These are phyloP conservation scores for Scorias spongiosa DNA, from an alignment of 2,329 filamentous ascomycete genomes.

Conservation along the genomic window DNA sequence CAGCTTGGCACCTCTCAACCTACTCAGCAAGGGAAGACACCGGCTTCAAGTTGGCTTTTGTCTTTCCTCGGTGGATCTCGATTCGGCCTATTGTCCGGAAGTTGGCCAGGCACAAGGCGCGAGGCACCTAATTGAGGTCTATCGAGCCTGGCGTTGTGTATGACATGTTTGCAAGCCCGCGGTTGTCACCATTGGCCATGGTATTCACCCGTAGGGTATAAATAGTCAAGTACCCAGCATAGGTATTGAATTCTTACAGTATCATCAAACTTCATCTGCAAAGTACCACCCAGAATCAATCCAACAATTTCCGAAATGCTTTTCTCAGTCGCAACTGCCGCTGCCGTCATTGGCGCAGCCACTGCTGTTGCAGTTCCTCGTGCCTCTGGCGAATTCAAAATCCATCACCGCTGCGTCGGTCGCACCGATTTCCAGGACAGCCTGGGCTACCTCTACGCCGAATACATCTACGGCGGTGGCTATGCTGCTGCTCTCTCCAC, in stretches of 20 bases:
- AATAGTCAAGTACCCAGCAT: too few species aligned
- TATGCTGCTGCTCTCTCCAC: slow-evolving; percentile 5
- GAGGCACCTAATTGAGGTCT: too few species aligned
- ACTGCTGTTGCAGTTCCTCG: slow-evolving; percentile 2
- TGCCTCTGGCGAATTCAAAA: slow-evolving; percentile 4
- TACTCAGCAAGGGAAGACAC: too few species aligned
- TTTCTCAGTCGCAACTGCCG: slow-evolving; percentile 1
- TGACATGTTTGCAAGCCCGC: too few species aligned
- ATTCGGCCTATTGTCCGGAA: too few species aligned
- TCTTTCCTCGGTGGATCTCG: too few species aligned
- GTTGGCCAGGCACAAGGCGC: too few species aligned
- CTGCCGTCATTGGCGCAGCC: slow-evolving; percentile 2
- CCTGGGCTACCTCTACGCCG: slow-evolving; percentile 5
- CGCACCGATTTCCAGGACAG: slow-evolving; percentile 4
- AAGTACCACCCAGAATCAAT: neutral
- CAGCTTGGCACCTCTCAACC: neutral
- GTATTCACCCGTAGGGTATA: too few species aligned
- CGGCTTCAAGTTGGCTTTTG: slow-evolving; percentile 5
- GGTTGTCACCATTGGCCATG: too few species aligned
- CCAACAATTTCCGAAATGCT: neutral
- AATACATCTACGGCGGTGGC: slow-evolving; percentile 5
- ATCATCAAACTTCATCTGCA: too few species aligned
- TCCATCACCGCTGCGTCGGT: slow-evolving; percentile 3
- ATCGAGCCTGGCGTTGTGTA: too few species aligned
- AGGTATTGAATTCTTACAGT: too few species aligned